These are phyloP conservation scores for Salix exigua DNA, from an alignment of 345 rosid species.

Conservation along the genomic window DNA sequence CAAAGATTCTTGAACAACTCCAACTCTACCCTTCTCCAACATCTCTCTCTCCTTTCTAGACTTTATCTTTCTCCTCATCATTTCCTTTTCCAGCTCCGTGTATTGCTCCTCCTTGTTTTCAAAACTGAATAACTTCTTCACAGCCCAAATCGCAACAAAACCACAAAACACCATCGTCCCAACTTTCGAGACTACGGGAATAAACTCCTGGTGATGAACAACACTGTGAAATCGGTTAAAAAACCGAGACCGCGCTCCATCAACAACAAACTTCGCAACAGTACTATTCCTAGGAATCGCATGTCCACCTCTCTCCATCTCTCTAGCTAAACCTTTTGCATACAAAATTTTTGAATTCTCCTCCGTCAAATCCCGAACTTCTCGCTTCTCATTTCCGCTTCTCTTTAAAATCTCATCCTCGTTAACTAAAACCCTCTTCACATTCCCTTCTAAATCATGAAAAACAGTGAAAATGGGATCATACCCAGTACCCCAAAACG, in stretches of 20 bases:
- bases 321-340: slow-evolving; percentile 62
- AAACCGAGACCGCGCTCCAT: slow-evolving; percentile 33
- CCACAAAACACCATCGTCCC: slow-evolving; percentile 51
- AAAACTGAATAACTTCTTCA: slow-evolving; percentile 39
- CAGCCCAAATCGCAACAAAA: slow-evolving; percentile 47
- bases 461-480: slow-evolving; percentile 57
- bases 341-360: slow-evolving; percentile 38
- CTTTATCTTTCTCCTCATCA: slow-evolving; percentile 81
- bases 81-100: slow-evolving; percentile 71
- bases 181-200: slow-evolving; percentile 38
- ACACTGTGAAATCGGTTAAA: slow-evolving; percentile 32
- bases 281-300: slow-evolving; percentile 65
- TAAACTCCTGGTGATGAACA: slow-evolving; percentile 31
- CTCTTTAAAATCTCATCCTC: slow-evolving; percentile 55
- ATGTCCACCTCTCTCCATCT: slow-evolving; percentile 54
- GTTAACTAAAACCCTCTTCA: slow-evolving; percentile 50
- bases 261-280: slow-evolving; percentile 57
- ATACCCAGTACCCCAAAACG: slow-evolving; percentile 72
- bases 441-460: slow-evolving; percentile 52
- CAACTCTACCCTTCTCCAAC: slow-evolving; percentile 44
- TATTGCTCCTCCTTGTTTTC: slow-evolving; percentile 36
- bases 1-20: slow-evolving; percentile 42
- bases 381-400: slow-evolving; percentile 25
- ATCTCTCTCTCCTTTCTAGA: slow-evolving; percentile 54
- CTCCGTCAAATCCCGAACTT: slow-evolving; percentile 30